Base-by-base conservation (phyloP, 768 basidiomycete species). In the Termitomyces eurrhizus region DNA sequence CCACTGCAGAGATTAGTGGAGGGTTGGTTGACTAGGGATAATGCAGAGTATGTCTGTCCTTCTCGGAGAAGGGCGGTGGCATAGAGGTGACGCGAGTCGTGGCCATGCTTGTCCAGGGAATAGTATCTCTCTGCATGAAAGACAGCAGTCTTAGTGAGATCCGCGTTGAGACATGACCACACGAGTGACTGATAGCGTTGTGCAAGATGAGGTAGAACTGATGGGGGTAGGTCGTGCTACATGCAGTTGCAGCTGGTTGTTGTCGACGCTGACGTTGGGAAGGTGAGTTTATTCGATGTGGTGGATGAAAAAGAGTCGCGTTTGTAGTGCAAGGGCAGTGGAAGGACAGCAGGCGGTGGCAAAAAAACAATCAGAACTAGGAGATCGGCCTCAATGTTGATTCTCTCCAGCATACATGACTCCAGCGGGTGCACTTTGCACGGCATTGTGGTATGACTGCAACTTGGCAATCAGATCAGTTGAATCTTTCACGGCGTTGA, bases 401-500 rank as follows among this genome's bases (percentile, higher is more conserved):
- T 64, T 63, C 65, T 62, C 63, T 57, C 62, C 7, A 24, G 39
- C 16, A 2, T 65, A 68, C 65, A 65, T 68, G 67, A 68, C 67
- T 63, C 63, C 91, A 0, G 78, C 81, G 2, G 93, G 88, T 2
- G 94, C 96, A 65, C 89, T 95, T 76, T 97, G 96, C 3, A 95
- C 95, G 49, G 93, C 90, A 66, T 95, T 95, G 79, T 99, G 97
- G 77, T 95, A 98, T 11, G 95, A 89, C 54, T 96, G 89, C 52
- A 99, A 80, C 75, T 98, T 98, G 24, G 97, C 95, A 42, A 99
- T 94, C 21, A 99, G 85, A 58, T 98, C 93, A 1, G 96, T 98
- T 39, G 95, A 94, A 72, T 99, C 97, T 70, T 98, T 98, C 44
- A 96, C 97, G 45, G 97, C 97, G 71, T 99, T 99, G 56, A 98